Percentiles rank a stretch among this genome's conserved stretches.
These are phyloP conservation scores for Leccinum rimulosum DNA, from an alignment of 768 basidiomycete genomes.

Conservation along the genomic window DNA sequence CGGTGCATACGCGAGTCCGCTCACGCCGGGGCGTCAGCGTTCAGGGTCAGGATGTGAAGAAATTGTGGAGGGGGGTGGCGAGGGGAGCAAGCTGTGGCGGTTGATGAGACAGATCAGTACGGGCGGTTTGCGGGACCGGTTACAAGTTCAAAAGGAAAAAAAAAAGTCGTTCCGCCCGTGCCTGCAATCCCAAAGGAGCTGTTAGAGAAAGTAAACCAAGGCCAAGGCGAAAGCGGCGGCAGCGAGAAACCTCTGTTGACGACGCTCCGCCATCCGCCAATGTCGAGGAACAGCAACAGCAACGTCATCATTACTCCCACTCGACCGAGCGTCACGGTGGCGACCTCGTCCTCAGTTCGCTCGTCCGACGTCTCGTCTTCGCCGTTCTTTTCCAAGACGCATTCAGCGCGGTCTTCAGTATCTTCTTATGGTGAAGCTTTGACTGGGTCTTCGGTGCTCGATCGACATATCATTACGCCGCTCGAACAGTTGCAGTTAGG, in stretches of 20 bases:
- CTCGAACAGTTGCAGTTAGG: constrained; percentile 55
- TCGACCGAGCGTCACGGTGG: constrained; percentile 46
- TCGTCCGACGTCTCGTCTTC: constrained; percentile 57
- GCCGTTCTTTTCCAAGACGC: constrained; percentile 48
- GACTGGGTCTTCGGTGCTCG: constrained; percentile 33
- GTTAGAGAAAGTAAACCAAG: constrained; percentile 9
- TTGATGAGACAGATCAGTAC: constrained; percentile 70
- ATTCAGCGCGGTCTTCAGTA: constrained; percentile 51
- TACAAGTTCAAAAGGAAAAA: constrained; percentile 8
- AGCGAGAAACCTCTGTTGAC: constrained; percentile 10
- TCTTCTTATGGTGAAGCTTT: constrained; percentile 51
- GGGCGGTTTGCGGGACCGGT: constrained; percentile 57
- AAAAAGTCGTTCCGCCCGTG: constrained; percentile 49
- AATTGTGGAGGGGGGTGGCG: constrained; percentile 8
- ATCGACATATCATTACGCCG: constrained; percentile 54
- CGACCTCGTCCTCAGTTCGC: constrained; percentile 58
- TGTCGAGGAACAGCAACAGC: constrained; percentile 5
- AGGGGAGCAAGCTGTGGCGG: constrained; percentile 57
- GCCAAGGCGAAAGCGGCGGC: constrained; percentile 1
- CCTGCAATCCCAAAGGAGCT: constrained; percentile 55
- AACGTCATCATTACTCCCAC: constrained; percentile 11
- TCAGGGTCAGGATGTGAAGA: constrained; percentile 15
- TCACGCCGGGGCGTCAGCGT: not conserved
- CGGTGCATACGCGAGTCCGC: constrained; percentile 13
- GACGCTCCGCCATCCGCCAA: not conserved